A percentile compares a stretch with the other conserved stretches of the same genome.
These are phyloP conservation scores for Amylocystis lapponica DNA, from an alignment of 768 basidiomycete species.

Conservation along the genomic window DNA sequence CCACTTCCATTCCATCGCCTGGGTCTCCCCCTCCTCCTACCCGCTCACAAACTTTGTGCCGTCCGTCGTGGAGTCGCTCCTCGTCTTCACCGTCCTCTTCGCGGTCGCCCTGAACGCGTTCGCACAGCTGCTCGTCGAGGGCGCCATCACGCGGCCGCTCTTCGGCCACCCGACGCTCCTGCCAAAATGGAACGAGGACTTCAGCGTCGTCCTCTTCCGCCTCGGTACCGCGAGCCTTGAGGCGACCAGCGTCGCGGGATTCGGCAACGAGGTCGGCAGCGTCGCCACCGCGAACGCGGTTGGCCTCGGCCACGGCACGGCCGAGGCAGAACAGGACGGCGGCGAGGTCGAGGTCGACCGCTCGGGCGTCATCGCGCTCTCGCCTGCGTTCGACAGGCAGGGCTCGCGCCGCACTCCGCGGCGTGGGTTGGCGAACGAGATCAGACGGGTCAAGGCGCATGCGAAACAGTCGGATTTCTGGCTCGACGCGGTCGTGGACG, in stretches of 20 bases:
- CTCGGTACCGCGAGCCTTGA: constrained; percentile 73
- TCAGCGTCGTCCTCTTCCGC: constrained; percentile 62
- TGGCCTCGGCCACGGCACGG: not conserved
- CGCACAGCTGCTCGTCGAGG: constrained; percentile 61
- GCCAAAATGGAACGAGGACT: constrained; percentile 66
- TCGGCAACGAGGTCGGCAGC: constrained; percentile 68
- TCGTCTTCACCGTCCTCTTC: constrained; percentile 50
- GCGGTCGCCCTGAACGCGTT: constrained; percentile 57
- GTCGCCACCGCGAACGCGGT: constrained; percentile 27
- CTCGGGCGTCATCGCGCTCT: constrained; percentile 36
- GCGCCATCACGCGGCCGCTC: constrained; percentile 52
- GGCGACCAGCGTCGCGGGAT: constrained; percentile 63
- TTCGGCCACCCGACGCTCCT: constrained; percentile 40
- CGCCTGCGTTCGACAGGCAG: constrained; percentile 22
- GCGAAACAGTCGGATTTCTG: constrained; percentile 32
- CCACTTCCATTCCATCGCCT: constrained; percentile 65
- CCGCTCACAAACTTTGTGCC: constrained; percentile 73
- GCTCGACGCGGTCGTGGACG: constrained; percentile 23
- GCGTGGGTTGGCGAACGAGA: constrained; percentile 46
- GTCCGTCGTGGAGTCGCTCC: constrained; percentile 61
- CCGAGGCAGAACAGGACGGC: constrained; percentile 9
- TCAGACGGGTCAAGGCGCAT: constrained; percentile 34
- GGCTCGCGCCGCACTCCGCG: constrained; percentile 19
- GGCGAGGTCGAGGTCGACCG: constrained; percentile 32
- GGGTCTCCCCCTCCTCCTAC: constrained; percentile 42